A percentile compares a stretch with the other conserved stretches of the same genome.
Evolutionary conservation across 2,329 filamentous ascomycete species (phyloP).

Genomic region (Trichoderma brevicompactum): DNA sequence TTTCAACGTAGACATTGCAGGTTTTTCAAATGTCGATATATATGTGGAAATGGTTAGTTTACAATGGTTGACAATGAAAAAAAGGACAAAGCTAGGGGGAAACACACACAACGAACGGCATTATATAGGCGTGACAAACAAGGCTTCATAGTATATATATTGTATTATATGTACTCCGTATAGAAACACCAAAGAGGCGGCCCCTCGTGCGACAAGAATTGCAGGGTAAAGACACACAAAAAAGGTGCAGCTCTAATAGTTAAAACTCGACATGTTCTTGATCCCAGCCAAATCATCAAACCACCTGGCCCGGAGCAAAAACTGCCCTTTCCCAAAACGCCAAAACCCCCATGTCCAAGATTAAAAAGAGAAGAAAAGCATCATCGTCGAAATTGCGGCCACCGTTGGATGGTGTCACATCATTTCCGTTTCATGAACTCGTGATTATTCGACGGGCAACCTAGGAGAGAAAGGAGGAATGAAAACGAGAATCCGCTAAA

Average conservation of each 20-base stretch:
- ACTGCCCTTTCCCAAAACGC: constrained; percentile 8
- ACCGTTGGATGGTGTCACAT: neutral
- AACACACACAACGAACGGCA: no score
- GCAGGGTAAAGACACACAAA: neutral
- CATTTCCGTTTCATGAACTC: neutral
- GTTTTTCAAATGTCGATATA: no score
- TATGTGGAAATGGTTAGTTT: no score
- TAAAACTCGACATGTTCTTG: constrained; percentile 4
- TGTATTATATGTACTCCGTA: neutral
- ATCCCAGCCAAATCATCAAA: constrained; percentile 23
- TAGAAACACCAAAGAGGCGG: neutral
- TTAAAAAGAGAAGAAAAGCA: no score
- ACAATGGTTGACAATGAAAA: no score
- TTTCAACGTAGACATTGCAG: neutral
- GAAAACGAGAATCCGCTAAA: neutral
- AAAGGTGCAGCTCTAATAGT: constrained; percentile 16
- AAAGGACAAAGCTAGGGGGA: no score
- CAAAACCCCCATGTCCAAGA: neutral
- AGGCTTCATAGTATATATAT: neutral
- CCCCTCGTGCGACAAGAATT: neutral
- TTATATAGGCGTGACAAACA: no score
- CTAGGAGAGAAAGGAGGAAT: neutral
- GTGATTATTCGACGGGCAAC: neutral
- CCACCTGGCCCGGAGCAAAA: constrained; percentile 23
- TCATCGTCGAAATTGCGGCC: neutral